Evolutionary conservation across 495 filamentous ascomycete species (phyloP).

Genomic region (Alectoria sarmentosa): DNA sequence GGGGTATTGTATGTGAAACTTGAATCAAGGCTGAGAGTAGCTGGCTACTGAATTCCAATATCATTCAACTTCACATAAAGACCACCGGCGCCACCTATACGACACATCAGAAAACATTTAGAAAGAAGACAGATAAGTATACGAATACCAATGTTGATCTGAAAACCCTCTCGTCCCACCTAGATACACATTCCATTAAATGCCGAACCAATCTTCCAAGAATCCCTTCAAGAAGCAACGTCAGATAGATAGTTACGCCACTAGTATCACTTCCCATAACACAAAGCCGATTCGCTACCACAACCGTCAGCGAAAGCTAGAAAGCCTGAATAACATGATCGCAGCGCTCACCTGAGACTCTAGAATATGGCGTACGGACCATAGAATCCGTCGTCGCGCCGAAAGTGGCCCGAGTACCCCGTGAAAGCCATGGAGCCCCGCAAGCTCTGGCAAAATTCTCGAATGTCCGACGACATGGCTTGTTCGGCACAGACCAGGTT

Average conservation of each 20-base stretch:
- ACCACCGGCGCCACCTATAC: background rate
- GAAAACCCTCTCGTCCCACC: background rate
- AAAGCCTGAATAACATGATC: background rate
- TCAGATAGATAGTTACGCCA: background rate
- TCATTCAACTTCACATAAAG: background rate
- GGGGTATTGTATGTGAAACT: too few relatives aligned
- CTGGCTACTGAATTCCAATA: background rate
- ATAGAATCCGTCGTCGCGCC: background rate
- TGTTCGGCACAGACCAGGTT: background rate
- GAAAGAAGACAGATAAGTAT: background rate
- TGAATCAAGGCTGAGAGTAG: background rate
- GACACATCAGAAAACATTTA: background rate
- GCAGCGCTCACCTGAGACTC: background rate
- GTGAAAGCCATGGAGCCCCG: background rate
- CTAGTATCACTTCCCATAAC: background rate
- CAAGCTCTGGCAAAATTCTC: background rate
- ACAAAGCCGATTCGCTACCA: background rate
- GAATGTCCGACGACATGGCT: background rate
- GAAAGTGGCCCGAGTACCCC: background rate
- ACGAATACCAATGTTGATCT: background rate
- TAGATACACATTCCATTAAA: background rate
- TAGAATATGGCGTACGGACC: background rate
- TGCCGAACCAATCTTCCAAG: background rate
- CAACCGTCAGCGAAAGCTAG: background rate
- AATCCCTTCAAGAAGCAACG: background rate